Conservation (phyloP, 352 stramenopile genomes). For the Phytophthora agathidicida region DNA sequence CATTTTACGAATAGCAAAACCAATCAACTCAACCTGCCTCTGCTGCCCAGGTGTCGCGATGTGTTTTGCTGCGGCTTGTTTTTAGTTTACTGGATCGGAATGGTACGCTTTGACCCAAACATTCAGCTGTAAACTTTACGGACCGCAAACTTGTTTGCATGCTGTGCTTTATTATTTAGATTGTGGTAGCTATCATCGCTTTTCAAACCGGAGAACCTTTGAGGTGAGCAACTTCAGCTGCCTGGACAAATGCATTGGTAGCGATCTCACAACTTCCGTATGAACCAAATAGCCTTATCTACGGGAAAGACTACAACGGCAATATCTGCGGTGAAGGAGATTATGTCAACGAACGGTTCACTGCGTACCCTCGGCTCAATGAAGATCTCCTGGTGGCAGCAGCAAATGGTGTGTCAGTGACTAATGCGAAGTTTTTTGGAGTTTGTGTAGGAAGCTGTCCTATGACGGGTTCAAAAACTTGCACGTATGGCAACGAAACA, state of each 20-base stretch:
- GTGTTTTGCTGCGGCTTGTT: conserved; percentile 84
- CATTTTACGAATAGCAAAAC: background rate
- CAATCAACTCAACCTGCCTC: background rate
- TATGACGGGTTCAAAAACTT: conserved; percentile 51
- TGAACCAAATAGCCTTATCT: conserved; percentile 57
- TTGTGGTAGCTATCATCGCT: conserved; percentile 65
- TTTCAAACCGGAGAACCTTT: conserved; percentile 72
- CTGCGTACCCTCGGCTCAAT: conserved; percentile 81
- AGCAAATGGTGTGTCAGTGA: conserved; percentile 41
- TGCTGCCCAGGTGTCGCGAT: conserved; percentile 69
- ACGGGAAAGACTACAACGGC: conserved; percentile 84
- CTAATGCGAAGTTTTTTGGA: conserved; percentile 78
- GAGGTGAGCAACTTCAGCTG: conserved; percentile 24
- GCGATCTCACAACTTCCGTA: background rate
- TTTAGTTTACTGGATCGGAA: conserved; percentile 87
- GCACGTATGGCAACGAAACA: conserved; percentile 69
- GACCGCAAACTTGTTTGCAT: background rate
- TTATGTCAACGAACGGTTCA: conserved; percentile 48
- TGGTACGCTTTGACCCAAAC: conserved; percentile 57
- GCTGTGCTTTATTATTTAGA: conserved; percentile 18
- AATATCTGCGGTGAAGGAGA: conserved; percentile 71
- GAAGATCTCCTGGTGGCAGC: conserved; percentile 73
- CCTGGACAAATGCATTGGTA: background rate
- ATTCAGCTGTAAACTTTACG: no score
- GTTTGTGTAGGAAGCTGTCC: conserved; percentile 78